phyloP scores from a whole-genome alignment of 495 filamentous ascomycete genomes.

The Niebla homalea region DNA sequence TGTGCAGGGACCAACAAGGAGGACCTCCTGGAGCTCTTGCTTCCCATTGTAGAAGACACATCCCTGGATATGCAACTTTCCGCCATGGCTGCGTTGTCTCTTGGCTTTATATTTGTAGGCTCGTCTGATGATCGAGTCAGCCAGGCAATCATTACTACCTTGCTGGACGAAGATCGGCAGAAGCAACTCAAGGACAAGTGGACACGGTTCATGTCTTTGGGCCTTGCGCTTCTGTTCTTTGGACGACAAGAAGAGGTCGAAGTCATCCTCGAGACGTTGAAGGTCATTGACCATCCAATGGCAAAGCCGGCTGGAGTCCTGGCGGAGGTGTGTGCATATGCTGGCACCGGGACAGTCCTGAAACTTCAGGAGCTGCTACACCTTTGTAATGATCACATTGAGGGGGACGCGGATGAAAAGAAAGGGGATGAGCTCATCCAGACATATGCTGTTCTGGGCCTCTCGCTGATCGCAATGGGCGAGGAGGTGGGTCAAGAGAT shows the following conservation, averaged over 20 bases:
- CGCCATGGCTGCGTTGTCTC: conserved; percentile 85
- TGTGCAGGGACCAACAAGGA: conserved; percentile 88
- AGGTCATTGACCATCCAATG: conserved; percentile 92
- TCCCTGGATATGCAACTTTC: conserved; percentile 84
- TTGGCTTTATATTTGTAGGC: conserved; percentile 86
- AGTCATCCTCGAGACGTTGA: conserved; percentile 84
- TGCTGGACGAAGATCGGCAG: conserved; percentile 81
- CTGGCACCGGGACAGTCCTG: conserved; percentile 88
- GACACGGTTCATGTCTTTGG: conserved; percentile 91
- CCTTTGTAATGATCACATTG: conserved; percentile 94
- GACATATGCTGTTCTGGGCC: conserved; percentile 86
- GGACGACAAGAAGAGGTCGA: conserved; percentile 96
- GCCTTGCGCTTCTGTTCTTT: conserved; percentile 87
- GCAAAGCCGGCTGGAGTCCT: conserved; percentile 79
- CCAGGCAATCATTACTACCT: conserved; percentile 74
- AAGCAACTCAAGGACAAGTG: conserved; percentile 91
- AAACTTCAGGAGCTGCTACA: conserved; percentile 94
- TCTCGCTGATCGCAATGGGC: conserved; percentile 92
- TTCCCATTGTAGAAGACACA: conserved; percentile 76
- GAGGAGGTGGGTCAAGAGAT: conserved; percentile 98
- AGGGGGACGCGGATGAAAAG: conserved; percentile 77
- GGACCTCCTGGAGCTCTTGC: conserved; percentile 61
- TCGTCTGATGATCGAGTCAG: conserved; percentile 79
- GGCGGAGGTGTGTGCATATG: conserved; percentile 93
- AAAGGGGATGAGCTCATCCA: conserved; percentile 89